Base-by-base conservation (phyloP, 2,329 filamentous ascomycete genomes). In the Capronia americana region DNA sequence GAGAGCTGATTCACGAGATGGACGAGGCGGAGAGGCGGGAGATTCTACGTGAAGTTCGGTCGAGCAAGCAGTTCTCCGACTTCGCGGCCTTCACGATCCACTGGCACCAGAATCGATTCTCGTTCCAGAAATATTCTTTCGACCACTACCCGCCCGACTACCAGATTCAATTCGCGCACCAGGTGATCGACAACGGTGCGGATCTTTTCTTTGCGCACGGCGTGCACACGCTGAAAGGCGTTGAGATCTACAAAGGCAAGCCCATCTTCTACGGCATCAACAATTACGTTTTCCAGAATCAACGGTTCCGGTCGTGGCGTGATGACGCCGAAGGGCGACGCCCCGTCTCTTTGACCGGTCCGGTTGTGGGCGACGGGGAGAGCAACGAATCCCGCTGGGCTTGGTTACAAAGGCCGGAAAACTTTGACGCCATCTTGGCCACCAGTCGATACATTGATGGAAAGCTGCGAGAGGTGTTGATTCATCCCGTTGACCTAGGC, bases 41-140 rank as follows among this genome's bases (percentile, higher is more conserved):
- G 26, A 60, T 60, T n/a, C 44, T 60, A 6, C 44, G 57, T 17
- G 57, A 60, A 23, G 46, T 60, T 8, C 55, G 55, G 8, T 26
- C 32, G 3, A 34, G 55, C 3, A 57, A 57, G 38, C 55, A 57
- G 10, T 57, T 46, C 55, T 28, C 34, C 12, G 55, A 57, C 55
- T 57, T 57, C 34, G 32, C n/a, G 55, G 55, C 55, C 12, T 57
- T 57, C 34, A 57, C 55, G 38, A 57, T 57, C 55, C 55, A 57
- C 34, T 57, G 55, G 55, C 55, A 57, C 23, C 32, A 41, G 38
- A 57, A 57, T 34, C 55, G 55, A 23, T 57, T 14, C 38, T 24
- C 55, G 23, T 57, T 57, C 55, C 55, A 57, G 24, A 41, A 28
- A 24, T 57, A 57, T 34, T 57, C 55, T 7, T 57, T 57, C 55